Conservation (phyloP, 2,329 filamentous ascomycete species). For the Plenodomus tracheiphilus region DNA sequence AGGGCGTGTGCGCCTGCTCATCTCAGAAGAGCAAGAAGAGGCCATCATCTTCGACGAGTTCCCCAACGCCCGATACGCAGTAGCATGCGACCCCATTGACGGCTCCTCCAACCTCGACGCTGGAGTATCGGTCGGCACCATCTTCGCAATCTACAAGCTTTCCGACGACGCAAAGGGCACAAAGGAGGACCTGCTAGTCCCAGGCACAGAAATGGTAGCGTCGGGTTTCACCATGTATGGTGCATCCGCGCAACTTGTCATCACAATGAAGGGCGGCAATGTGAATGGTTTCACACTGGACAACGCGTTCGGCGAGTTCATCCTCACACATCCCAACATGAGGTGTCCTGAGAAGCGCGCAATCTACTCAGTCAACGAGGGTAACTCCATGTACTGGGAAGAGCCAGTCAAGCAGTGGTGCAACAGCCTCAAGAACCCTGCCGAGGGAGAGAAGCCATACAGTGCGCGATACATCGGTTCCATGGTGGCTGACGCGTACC, state of each 20-base stretch:
- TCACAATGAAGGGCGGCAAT: slow-evolving; percentile 89
- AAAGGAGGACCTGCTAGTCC: slow-evolving; percentile 83
- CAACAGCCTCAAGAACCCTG: slow-evolving; percentile 81
- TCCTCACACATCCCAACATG: slow-evolving; percentile 96
- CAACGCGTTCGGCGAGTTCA: slow-evolving; percentile 96
- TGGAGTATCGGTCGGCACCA: slow-evolving; percentile 95
- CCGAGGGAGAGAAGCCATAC: slow-evolving; percentile 81
- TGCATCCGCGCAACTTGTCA: slow-evolving; percentile 91
- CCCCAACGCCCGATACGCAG: slow-evolving; percentile 80
- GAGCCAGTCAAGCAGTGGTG: slow-evolving; percentile 86
- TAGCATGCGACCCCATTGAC: slow-evolving; percentile 97
- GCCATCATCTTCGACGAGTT: slow-evolving; percentile 81
- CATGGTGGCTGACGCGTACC: slow-evolving; percentile 98
- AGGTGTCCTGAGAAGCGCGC: slow-evolving; percentile 74
- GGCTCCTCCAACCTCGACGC: slow-evolving; percentile 97
- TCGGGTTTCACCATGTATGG: slow-evolving; percentile 99
- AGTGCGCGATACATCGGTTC: slow-evolving; percentile 92
- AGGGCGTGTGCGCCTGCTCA: slow-evolving; percentile 84
- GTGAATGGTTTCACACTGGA: slow-evolving; percentile 99
- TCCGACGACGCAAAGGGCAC: slow-evolving; percentile 73
- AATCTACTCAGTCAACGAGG: slow-evolving; percentile 99
- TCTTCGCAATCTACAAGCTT: slow-evolving; percentile 93
- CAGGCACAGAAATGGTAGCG: slow-evolving; percentile 88
- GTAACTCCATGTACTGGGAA: slow-evolving; percentile 96
- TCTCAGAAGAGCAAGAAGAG: slow-evolving; percentile 98